Evolutionary conservation across 1,284 basidiomycete genomes (phyloP), one percentile per base, ranked within the genome.

Genomic region (Ustilago vetiveriae): DNA sequence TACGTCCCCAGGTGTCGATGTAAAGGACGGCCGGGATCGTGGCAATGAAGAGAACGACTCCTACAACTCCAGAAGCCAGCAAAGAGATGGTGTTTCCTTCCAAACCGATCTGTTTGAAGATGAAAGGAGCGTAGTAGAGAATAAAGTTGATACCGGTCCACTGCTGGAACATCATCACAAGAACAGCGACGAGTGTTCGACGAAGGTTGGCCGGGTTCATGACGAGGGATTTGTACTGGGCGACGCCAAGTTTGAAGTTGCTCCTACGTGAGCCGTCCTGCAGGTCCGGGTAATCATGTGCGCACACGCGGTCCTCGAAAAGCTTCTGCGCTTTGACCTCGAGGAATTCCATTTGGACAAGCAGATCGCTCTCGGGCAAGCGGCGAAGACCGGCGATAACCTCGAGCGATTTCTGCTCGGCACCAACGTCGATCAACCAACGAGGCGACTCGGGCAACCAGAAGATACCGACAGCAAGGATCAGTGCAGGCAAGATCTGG

Each of bases 281-380:
- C 63, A 85, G 87, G 42, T 88, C 82, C 6, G 89, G 89, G 83
- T 75, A 43, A 45, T 72, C 75, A 50, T 74, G 64, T 13, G 39
- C 57, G n/a, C 56, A 74, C 26, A 76, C 19, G 24, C 71, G 66
- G 41, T 57, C 66, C 41, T 62, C 51, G 46, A 69, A 67, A 16
- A 60, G 57, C 56, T 69, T 70, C 78, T 92, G 89, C 0, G 90
- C 90, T 67, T 89, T 89, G 82, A 92, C 89, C 77, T 91, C 90
- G 86, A 91, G 84, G 83, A 88, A 92, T 75, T 92, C 91, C 67
- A 90, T 88, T 67, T 90, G 88, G 7, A 92, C 88, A 10, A 89
- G 82, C 17, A 90, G 88, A 21, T 86, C 84, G 48, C 89, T 86
- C 8, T 85, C 82, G 3, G 88, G 84, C 14, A 87, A 83, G 8